Conservation (phyloP, 2,329 filamentous ascomycete genomes). For the Xylogone sp. region DNA sequence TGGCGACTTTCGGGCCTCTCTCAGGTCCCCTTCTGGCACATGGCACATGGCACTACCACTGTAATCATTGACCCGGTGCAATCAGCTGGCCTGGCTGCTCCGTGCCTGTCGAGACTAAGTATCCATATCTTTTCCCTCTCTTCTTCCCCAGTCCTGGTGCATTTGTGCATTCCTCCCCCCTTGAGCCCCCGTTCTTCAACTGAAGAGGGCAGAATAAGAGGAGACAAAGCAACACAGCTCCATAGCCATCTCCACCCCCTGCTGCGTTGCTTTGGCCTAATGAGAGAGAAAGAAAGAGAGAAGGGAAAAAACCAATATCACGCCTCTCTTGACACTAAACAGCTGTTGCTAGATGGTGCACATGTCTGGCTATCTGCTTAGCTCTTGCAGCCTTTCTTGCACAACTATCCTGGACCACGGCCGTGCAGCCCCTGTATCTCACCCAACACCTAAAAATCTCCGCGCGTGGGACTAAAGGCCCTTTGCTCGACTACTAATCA, state of each 20-base stretch:
- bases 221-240: no score
- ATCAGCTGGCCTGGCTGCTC: neutral
- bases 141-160: no score
- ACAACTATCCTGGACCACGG: conserved; percentile 10
- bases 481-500: conserved; percentile 18
- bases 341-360: conserved; percentile 6
- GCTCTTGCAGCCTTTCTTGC: neutral
- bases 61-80: neutral
- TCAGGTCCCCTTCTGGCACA: neutral
- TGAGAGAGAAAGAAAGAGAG: no score
- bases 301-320: no score
- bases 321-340: no score
- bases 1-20: no score
- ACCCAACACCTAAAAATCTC: conserved; percentile 17
- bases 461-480: conserved; percentile 10
- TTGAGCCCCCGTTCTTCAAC: neutral
- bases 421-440: conserved; percentile 24
- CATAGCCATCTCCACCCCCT: no score
- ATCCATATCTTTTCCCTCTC: no score
- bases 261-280: no score
- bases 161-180: neutral
- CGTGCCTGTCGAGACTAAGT: neutral
- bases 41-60: neutral
- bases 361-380: neutral
- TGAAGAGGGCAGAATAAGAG: neutral